A percentile compares a stretch with the other conserved stretches of the same genome.
These are phyloP conservation scores for Exophiala bonariae DNA, from an alignment of 2,329 filamentous ascomycete species.

Conservation along the genomic window DNA sequence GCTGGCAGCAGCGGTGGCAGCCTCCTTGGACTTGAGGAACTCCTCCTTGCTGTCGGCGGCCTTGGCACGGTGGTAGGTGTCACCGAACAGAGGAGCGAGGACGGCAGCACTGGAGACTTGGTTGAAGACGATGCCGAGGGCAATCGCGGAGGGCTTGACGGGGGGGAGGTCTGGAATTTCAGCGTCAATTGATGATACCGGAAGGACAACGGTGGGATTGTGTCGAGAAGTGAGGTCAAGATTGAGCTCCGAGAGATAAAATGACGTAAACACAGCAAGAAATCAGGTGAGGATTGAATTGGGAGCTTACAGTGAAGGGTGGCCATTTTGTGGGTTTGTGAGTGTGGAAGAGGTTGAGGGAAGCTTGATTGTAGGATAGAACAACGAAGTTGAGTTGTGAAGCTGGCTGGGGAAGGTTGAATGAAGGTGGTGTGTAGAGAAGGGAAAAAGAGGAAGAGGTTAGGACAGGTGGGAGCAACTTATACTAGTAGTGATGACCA, in stretches of 20 bases:
- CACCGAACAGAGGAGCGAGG: slow-evolving; percentile 85
- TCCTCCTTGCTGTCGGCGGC: slow-evolving; percentile 92
- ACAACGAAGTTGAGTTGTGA: background rate
- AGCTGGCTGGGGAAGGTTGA: background rate
- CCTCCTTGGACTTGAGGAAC: slow-evolving; percentile 91
- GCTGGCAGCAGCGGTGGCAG: slow-evolving; percentile 79
- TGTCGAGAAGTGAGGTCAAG: background rate
- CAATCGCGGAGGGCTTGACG: slow-evolving; percentile 97
- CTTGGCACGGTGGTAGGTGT: slow-evolving; percentile 92
- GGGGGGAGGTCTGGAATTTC: slow-evolving; percentile 67
- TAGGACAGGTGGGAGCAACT: background rate
- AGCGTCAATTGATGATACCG: too few relatives aligned
- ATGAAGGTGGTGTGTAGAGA: background rate
- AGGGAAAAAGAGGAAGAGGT: slow-evolving; percentile 10
- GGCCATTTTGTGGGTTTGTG: slow-evolving; percentile 49
- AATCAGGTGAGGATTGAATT: background rate
- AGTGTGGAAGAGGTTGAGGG: background rate
- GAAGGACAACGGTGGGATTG: too few relatives aligned
- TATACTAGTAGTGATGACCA: slow-evolving; percentile 3
- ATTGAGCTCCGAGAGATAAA: slow-evolving; percentile 4
- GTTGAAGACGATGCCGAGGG: slow-evolving; percentile 93
- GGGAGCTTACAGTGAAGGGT: slow-evolving; percentile 57
- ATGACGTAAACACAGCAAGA: slow-evolving; percentile 15
- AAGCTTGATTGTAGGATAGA: background rate
- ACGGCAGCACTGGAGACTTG: slow-evolving; percentile 87